Evolutionary conservation across 805 yeast genomes (phyloP), one percentile per base, ranked within the genome.

Genomic region (Candida takata): DNA sequence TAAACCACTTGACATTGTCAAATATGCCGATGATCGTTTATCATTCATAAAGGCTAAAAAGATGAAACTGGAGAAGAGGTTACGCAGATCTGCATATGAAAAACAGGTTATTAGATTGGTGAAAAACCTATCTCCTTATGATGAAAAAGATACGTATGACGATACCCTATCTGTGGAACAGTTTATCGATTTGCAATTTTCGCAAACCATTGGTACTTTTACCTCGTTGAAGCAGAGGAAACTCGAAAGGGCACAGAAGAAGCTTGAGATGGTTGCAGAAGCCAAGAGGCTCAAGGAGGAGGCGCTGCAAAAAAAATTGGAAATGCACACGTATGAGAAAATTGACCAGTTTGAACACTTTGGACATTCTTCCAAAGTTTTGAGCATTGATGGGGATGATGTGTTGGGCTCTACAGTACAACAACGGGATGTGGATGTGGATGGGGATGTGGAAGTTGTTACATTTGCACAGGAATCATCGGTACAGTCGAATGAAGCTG

Each of bases 1-100:
- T 14, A 58, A 54, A 33, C 48, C 51, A 11, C 72, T 79, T 42
- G 79, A 81, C 55, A 65, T 83, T 27, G 73, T 66, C 11, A 74
- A 61, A 27, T 78, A 77, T 52, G 78, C 85, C 0, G 55, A 62
- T 16, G 66, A 65, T 26, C 60, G 85, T 35, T 43, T 65, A 13
- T 54, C 49, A 8, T 44, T 60, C 16, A 32, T 41, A 17, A 18
- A 37, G 21, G 35, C 30, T 19, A 33, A 42, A 24, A 29, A 40
- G 16, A 13, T 9, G 33, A 37, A 42, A 13, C 12, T 19, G 28
- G 12, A 11, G 16, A 24, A 24, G 27, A 31, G 27, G 31, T 24
- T 29, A 14, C 18, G 13, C 9, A 13, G 14, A 3, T 29, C 24
- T 13, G 12, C 13, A 14, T 23, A 30, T 21, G 31, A 25, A 20